phyloP scores from a whole-genome alignment of 352 stramenopile species.

The Phytophthora crassamura region DNA sequence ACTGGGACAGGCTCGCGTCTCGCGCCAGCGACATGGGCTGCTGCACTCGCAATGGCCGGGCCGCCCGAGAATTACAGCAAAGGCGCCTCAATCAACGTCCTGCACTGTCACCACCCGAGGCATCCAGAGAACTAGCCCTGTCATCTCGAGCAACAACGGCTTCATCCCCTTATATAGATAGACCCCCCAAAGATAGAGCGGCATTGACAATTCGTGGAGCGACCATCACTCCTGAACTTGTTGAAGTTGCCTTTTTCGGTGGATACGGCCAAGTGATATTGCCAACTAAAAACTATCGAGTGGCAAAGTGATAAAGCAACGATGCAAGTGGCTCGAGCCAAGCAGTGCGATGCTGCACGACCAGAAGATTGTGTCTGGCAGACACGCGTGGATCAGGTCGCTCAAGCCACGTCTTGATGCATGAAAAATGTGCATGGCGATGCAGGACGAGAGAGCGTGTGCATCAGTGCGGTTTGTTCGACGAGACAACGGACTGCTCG shows the following conservation, averaged over 20 bases:
- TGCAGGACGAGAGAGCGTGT: neutral
- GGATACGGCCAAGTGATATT: neutral
- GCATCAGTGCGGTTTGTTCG: neutral
- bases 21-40: conserved; percentile 30
- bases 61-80: conserved; percentile 8
- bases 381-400: too few species aligned
- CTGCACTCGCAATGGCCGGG: conserved; percentile 7
- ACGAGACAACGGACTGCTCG: neutral
- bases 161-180: conserved; percentile 20
- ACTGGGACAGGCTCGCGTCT: conserved; percentile 14
- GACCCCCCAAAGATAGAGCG: conserved; percentile 26
- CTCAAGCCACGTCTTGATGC: too few species aligned
- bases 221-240: conserved; percentile 28
- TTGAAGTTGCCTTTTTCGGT: conserved; percentile 38
- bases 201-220: neutral
- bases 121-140: neutral
- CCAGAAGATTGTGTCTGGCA: neutral
- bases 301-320: neutral
- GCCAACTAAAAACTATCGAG: too few species aligned
- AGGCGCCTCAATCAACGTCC: neutral
- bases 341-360: neutral
- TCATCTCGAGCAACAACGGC: conserved; percentile 2
- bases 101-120: conserved; percentile 3
- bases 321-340: neutral
- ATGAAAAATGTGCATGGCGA: too few species aligned